These are phyloP conservation scores for Cercospora berteroae DNA, from an alignment of 2,329 filamentous ascomycete species.

Conservation along the genomic window DNA sequence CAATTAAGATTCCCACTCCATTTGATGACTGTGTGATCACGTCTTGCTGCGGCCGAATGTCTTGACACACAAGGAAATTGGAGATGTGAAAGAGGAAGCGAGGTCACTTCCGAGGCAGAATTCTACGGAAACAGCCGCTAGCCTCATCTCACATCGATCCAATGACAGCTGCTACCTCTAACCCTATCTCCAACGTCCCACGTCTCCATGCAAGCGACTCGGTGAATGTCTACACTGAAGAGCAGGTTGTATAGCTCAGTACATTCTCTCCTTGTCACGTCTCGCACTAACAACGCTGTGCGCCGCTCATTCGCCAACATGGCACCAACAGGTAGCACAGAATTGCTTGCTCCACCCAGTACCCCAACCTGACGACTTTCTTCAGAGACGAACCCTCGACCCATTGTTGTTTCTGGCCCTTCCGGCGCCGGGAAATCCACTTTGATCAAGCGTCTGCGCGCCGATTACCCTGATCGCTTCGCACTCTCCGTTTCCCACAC, in stretches of 20 bases:
- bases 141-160: not conserved
- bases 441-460: slow-evolving; percentile 69
- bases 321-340: slow-evolving; percentile 21
- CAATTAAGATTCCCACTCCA: too few species aligned
- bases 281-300: not conserved
- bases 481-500: slow-evolving; percentile 65
- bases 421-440: slow-evolving; percentile 80
- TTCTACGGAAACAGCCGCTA: not conserved
- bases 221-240: not conserved
- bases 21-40: too few species aligned
- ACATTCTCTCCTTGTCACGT: not conserved
- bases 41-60: too few species aligned
- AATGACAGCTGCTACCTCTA: not conserved
- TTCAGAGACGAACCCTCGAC: slow-evolving; percentile 44
- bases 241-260: not conserved
- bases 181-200: not conserved
- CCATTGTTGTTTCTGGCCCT: slow-evolving; percentile 76
- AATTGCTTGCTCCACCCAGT: not conserved
- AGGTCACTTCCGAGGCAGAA: not conserved
- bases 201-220: not conserved
- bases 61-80: too few species aligned
- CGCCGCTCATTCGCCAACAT: slow-evolving; percentile 17
- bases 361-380: slow-evolving; percentile 11
- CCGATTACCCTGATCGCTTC: slow-evolving; percentile 64
- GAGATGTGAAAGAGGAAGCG: not conserved